Percentiles rank a stretch among this genome's conserved stretches.
phyloP scores from a whole-genome alignment of 1,284 basidiomycete genomes.

The Ganoderma leucocontextum region DNA sequence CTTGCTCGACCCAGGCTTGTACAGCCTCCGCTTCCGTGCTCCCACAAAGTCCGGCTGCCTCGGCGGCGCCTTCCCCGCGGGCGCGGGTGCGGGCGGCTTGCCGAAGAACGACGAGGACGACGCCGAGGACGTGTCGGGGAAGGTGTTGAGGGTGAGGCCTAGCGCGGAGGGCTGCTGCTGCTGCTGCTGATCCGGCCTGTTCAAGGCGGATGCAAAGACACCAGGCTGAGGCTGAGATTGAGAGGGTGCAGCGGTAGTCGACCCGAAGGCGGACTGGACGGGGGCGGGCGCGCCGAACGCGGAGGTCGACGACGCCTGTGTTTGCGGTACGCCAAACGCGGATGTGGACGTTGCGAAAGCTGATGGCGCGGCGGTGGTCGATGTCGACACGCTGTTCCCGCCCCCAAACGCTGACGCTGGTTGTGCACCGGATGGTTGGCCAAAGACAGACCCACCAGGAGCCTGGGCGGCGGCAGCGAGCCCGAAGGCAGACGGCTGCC shows the following conservation, averaged over 20 bases:
- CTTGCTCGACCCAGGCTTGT: conserved; percentile 56
- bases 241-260: conserved; percentile 42
- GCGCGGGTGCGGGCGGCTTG: conserved; percentile 13
- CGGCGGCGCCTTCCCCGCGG: conserved; percentile 23
- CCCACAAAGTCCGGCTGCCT: conserved; percentile 53
- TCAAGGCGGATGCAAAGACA: neutral
- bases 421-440: conserved; percentile 33
- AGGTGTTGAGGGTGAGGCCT: neutral
- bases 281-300: conserved; percentile 42
- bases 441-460: conserved; percentile 39
- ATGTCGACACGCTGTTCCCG: conserved; percentile 20
- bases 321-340: conserved; percentile 40
- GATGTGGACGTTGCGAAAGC: conserved; percentile 30
- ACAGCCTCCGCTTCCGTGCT: conserved; percentile 46
- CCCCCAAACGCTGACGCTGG: conserved; percentile 20
- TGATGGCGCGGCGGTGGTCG: conserved; percentile 28
- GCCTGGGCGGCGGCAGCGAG: conserved; percentile 36
- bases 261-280: conserved; percentile 45
- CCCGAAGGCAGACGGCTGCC: conserved; percentile 44
- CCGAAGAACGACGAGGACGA: neutral
- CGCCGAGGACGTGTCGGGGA: neutral
- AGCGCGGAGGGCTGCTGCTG: neutral
- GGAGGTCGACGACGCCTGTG: conserved; percentile 32
- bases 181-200: neutral
- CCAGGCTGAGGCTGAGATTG: neutral